These are phyloP conservation scores for Dillenia suffruticosa DNA, from an alignment of 164 flowering plant species.

Conservation along the genomic window DNA sequence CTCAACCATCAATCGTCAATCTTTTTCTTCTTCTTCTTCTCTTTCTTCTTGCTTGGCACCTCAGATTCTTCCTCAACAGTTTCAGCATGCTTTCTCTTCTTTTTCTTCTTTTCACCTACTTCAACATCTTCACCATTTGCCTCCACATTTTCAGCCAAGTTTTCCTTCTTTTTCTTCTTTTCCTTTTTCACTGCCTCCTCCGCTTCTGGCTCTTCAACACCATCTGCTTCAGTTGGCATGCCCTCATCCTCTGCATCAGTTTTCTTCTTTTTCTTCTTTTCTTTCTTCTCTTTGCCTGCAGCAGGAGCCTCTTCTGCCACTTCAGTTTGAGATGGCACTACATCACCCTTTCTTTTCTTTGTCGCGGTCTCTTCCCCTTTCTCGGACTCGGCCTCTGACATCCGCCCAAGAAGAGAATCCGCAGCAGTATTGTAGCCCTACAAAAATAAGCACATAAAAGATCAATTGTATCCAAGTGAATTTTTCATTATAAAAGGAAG, in stretches of 20 bases:
- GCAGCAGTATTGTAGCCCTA: constrained; percentile 80
- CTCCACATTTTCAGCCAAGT: constrained; percentile 7
- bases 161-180: constrained; percentile 26
- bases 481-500: no score
- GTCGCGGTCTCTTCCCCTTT: constrained; percentile 9
- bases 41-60: constrained; percentile 28
- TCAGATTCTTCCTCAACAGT: constrained; percentile 27
- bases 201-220: constrained; percentile 17
- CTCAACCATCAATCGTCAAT: constrained; percentile 11
- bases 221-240: constrained; percentile 5
- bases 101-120: constrained; percentile 34
- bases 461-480: background rate
- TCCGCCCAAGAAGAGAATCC: constrained; percentile 45
- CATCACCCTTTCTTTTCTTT: constrained; percentile 30
- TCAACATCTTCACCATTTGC: constrained; percentile 13
- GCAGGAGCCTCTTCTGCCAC: constrained; percentile 16
- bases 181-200: constrained; percentile 9
- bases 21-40: constrained; percentile 45
- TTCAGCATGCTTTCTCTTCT: constrained; percentile 46
- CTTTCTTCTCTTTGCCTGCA: constrained; percentile 21
- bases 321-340: constrained; percentile 9
- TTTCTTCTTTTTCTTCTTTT: constrained; percentile 42
- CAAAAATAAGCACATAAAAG: constrained; percentile 5
- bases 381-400: constrained; percentile 6
- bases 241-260: constrained; percentile 15